phyloP scores from a whole-genome alignment of 371 early-diverging fungal genomes.

The Entomophthora muscae region DNA sequence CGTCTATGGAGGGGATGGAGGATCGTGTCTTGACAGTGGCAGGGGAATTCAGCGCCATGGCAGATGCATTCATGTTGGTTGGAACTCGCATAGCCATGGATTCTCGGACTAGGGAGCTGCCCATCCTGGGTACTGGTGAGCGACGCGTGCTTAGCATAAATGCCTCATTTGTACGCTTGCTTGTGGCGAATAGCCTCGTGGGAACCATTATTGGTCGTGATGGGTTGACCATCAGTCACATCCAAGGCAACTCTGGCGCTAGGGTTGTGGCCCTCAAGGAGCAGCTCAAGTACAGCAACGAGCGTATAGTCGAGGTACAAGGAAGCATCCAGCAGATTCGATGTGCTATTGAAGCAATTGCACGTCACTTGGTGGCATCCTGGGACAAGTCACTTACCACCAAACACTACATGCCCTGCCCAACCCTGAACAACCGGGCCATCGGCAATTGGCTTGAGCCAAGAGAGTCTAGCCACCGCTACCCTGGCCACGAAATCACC shows the following conservation, averaged over 20 bases:
- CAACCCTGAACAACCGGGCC: not conserved
- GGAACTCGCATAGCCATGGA: not conserved
- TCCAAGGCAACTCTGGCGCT: constrained; percentile 62
- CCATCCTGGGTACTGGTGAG: not conserved
- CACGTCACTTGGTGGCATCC: not conserved
- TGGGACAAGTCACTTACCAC: not conserved
- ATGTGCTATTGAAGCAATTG: constrained; percentile 58
- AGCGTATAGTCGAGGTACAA: constrained; percentile 65
- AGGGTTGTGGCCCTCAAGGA: constrained; percentile 70
- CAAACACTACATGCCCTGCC: not conserved
- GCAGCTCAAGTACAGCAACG: constrained; percentile 66
- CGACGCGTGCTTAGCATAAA: not conserved
- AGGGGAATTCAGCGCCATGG: constrained; percentile 46
- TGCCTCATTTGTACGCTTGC: constrained; percentile 38
- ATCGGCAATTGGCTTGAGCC: not conserved
- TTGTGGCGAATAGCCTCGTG: constrained; percentile 69
- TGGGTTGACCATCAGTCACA: constrained; percentile 69
- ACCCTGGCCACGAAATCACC: not conserved
- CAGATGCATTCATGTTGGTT: not conserved
- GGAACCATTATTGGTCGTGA: constrained; percentile 75
- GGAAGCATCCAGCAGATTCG: constrained; percentile 51
- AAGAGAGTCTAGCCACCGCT: not conserved
- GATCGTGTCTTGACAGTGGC: constrained; percentile 60
- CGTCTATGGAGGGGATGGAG: constrained; percentile 45
- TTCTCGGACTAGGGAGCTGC: not conserved